These are phyloP conservation scores for Suaeda aralocaspica DNA, from an alignment of 148 eudicot species.

Conservation along the genomic window DNA sequence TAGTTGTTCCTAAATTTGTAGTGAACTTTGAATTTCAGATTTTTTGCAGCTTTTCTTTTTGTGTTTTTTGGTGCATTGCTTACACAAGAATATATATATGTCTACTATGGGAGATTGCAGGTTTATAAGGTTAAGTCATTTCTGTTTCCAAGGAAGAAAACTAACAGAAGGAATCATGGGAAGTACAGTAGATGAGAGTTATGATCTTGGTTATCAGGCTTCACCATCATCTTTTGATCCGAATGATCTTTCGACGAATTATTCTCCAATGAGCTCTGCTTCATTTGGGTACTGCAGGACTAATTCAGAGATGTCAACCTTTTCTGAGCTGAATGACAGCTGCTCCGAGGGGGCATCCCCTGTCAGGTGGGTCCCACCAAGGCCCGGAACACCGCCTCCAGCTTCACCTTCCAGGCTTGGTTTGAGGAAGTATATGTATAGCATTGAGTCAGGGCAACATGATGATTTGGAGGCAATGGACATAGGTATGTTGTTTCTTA, in stretches of 20 bases:
- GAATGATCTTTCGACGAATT: conserved; percentile 43
- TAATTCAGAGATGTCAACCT: conserved; percentile 56
- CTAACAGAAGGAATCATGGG: conserved; percentile 40
- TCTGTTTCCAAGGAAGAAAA: conserved; percentile 24
- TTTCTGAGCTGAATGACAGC: conserved; percentile 56
- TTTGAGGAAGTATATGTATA: conserved; percentile 42
- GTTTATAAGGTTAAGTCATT: conserved; percentile 23
- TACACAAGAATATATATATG: conserved; percentile 12
- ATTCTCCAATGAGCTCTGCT: conserved; percentile 36
- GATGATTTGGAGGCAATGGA: conserved; percentile 44
- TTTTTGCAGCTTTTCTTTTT: conserved; percentile 18
- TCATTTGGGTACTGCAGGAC: conserved; percentile 56
- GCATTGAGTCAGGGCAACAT: conserved; percentile 29
- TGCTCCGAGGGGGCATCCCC: conserved; percentile 58
- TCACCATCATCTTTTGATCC: conserved; percentile 45
- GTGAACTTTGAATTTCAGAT: conserved; percentile 14
- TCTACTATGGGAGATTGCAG: conserved; percentile 29
- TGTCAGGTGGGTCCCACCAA: conserved; percentile 45
- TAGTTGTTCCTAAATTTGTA: conserved; percentile 9
- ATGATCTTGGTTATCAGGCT: conserved; percentile 38
- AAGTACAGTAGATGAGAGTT: conserved; percentile 36
- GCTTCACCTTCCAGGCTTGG: conserved; percentile 61
- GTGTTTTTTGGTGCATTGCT: background rate
- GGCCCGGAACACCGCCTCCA: conserved; percentile 44
- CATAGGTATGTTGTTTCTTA: conserved; percentile 40